Conservation (phyloP, 1,139 yeast genomes). For the Yamadazyma mexicana region DNA sequence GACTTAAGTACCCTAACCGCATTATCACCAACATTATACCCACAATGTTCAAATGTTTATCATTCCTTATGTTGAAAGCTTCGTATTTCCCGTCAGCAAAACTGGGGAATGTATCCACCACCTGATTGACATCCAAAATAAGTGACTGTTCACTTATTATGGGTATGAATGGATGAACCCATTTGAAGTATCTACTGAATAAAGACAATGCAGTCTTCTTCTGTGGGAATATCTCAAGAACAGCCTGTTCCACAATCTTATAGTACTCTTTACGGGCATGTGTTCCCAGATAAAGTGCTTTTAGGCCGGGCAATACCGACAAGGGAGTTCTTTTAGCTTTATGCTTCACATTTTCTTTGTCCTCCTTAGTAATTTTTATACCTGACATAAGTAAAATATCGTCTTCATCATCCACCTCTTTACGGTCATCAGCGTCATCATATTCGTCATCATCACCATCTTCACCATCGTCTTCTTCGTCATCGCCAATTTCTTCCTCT, state of each 20-base stretch:
- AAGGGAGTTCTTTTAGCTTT: slow-evolving; percentile 12
- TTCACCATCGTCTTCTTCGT: slow-evolving; percentile 4
- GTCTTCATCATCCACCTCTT: slow-evolving; percentile 13
- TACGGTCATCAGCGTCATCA: slow-evolving; percentile 13
- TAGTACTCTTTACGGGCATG: slow-evolving; percentile 26
- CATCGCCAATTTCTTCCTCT: slow-evolving; percentile 5
- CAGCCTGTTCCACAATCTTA: slow-evolving; percentile 28
- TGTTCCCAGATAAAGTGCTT: slow-evolving; percentile 19
- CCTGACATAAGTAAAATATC: slow-evolving; percentile 16
- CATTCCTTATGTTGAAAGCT: slow-evolving; percentile 27
- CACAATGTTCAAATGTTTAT: slow-evolving; percentile 31
- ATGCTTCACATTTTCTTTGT: slow-evolving; percentile 8
- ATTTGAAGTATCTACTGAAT: slow-evolving; percentile 39
- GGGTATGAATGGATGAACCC: slow-evolving; percentile 42
- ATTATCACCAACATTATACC: slow-evolving; percentile 34
- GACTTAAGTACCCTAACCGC: slow-evolving; percentile 41
- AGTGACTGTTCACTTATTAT: slow-evolving; percentile 33
- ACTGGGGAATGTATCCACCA: slow-evolving; percentile 30
- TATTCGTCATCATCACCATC: slow-evolving; percentile 14
- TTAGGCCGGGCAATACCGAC: slow-evolving; percentile 23
- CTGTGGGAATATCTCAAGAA: slow-evolving; percentile 33
- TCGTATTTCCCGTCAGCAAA: slow-evolving; percentile 21
- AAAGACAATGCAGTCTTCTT: slow-evolving; percentile 28
- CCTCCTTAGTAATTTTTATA: slow-evolving; percentile 12
- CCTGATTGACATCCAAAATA: slow-evolving; percentile 24